Evolutionary conservation across 2,329 filamentous ascomycete genomes (phyloP), one percentile per base, ranked within the genome.

Genomic region (Colletotrichum viniferum): DNA sequence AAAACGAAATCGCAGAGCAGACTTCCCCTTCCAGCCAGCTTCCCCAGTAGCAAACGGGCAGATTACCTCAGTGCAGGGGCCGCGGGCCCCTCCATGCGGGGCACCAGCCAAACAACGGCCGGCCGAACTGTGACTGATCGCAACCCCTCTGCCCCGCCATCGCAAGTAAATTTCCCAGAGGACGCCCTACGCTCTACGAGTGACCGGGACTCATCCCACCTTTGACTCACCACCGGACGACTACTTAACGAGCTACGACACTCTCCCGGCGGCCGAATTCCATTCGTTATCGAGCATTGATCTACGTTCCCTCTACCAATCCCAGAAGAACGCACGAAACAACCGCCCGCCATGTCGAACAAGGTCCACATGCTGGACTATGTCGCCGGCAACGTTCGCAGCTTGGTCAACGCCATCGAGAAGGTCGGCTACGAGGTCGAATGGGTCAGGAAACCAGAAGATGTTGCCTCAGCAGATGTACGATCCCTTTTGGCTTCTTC

Each of bases 401-500:
- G 96, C 78, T 91, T 99, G 81, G 96, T 96, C 83, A 99, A 99
- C 88, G 97, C 96, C 80, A 98, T 99, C 81, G 96, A 99, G 85
- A 98, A 97, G 85, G 91, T 96, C 74, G 97, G 97, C 77, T 98
- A 96, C 84, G 91, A 94, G 60, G 95, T 99, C 62, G 94, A 97
- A 87, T 98, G 96, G 97, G 90, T 99, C 79, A 94, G 90, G 80
- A 92, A 92, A 38, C 97, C 97, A 6, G 92, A 94, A 79, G 96
- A 98, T 85, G 92, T 99, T 70, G 87, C 92, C 77, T 92, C 93
- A 80, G 97, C 96, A 79, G 95, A 98, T 86, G 96, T 98, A 88
- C 82, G 30, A 24, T 21, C 12, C 32, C 18, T 5, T 21, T 5
- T 14, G 4, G 1, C 4, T 18, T 12, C 3, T 38, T 43, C 12